Evolutionary conservation across 345 rosid genomes (phyloP).

Genomic region (Eucalyptus erythrocorys): DNA sequence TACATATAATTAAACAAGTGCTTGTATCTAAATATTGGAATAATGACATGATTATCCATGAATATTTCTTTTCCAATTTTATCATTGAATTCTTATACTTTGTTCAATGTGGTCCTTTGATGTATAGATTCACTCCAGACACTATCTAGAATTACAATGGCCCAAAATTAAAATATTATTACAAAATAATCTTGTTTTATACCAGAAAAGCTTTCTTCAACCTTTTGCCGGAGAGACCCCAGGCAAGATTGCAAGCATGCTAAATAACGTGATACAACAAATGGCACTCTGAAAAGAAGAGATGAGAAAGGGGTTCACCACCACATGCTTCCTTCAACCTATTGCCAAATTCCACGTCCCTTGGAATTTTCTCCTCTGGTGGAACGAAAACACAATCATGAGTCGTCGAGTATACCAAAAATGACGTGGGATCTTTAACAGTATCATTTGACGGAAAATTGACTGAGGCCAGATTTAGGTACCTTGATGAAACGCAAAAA

Average conservation of each 20-base stretch:
- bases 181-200: neutral
- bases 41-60: neutral
- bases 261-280: neutral
- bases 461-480: neutral
- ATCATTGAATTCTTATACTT: neutral
- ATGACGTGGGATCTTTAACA: neutral
- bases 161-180: neutral
- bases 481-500: neutral
- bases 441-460: neutral
- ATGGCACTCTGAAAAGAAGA: too few species aligned
- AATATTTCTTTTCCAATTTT: neutral
- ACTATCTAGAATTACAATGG: neutral
- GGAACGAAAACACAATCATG: neutral
- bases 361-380: neutral
- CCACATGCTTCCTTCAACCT: neutral
- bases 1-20: neutral
- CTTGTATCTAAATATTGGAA: neutral
- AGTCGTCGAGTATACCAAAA: neutral
- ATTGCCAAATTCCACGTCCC: neutral
- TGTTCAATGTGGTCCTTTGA: neutral
- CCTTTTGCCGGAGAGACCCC: neutral
- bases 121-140: neutral
- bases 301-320: too few species aligned
- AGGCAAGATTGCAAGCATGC: neutral
- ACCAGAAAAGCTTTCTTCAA: neutral